These are phyloP conservation scores for Diaporthe longicolla DNA, from an alignment of 2,329 filamentous ascomycete genomes.

Conservation along the genomic window DNA sequence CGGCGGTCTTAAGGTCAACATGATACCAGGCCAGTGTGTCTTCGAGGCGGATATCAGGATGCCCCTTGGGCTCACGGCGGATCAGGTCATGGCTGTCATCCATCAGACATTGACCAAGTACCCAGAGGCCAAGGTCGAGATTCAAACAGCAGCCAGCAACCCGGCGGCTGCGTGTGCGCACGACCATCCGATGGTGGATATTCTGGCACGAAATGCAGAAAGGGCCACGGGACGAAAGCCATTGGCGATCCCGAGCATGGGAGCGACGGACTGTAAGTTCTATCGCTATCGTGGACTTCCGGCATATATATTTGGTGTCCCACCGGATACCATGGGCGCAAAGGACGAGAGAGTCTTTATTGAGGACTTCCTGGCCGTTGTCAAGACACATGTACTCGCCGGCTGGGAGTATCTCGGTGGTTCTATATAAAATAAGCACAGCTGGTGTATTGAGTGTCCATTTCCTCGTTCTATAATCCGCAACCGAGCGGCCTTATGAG, in stretches of 20 bases:
- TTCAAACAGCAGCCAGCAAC: constrained; percentile 53
- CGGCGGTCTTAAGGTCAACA: constrained; percentile 59
- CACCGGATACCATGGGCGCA: constrained; percentile 47
- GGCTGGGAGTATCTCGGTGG: constrained; percentile 49
- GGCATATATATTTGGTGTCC: constrained; percentile 54
- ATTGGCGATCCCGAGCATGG: constrained; percentile 53
- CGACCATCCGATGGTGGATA: constrained; percentile 52
- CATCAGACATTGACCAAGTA: constrained; percentile 48
- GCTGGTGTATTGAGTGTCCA: too few relatives aligned
- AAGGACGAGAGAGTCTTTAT: constrained; percentile 48
- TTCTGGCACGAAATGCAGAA: constrained; percentile 49
- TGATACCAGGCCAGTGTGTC: constrained; percentile 54
- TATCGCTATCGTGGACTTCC: constrained; percentile 55
- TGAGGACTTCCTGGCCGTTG: constrained; percentile 50
- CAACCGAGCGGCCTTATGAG: background rate
- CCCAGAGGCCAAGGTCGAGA: constrained; percentile 48
- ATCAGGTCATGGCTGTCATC: constrained; percentile 49
- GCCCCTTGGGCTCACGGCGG: constrained; percentile 53
- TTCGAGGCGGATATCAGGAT: constrained; percentile 58
- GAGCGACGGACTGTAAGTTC: constrained; percentile 58
- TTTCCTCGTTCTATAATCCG: background rate
- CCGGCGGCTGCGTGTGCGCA: constrained; percentile 50
- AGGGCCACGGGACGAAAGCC: constrained; percentile 33
- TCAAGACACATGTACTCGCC: constrained; percentile 50
- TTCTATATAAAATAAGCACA: background rate